Conservation (phyloP, 345 rosid genomes). For the Moringa oleifera region DNA sequence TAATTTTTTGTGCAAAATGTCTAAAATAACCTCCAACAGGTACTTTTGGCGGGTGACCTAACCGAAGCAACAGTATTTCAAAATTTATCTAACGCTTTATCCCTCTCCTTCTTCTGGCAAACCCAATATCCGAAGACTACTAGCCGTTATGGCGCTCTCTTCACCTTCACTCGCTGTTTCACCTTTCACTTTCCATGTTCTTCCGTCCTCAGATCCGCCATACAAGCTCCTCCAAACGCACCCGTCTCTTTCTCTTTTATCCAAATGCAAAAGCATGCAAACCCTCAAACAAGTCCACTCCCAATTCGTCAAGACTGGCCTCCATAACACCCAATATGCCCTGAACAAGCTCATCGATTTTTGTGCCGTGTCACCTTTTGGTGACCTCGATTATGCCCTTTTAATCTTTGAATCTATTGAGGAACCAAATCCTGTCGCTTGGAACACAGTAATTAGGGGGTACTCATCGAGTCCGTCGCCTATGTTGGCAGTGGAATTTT, state of each 20-base stretch:
- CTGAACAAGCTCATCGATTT: constrained; percentile 65
- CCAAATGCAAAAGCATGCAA: constrained; percentile 41
- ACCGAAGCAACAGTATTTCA: background rate
- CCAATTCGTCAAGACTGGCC: constrained; percentile 60
- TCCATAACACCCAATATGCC: constrained; percentile 65
- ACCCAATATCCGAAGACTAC: background rate
- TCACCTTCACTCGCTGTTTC: constrained; percentile 19
- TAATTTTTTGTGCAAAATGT: too few species aligned
- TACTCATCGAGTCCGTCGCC: constrained; percentile 44
- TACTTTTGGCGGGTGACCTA: background rate
- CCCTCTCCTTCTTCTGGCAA: too few species aligned
- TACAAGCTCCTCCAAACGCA: constrained; percentile 52
- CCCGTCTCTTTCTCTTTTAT: constrained; percentile 55
- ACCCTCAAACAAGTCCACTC: constrained; percentile 52
- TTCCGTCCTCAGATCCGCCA: constrained; percentile 62
- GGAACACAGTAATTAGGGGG: constrained; percentile 63
- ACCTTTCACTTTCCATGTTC: constrained; percentile 35
- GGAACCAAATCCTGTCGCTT: constrained; percentile 53
- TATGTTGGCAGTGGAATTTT: constrained; percentile 31
- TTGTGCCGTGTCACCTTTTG: constrained; percentile 53
- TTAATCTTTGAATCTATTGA: constrained; percentile 43
- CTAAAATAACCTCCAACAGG: background rate
- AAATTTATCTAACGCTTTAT: background rate
- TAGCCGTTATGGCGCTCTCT: constrained; percentile 16
- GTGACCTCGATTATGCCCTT: constrained; percentile 51